Percentiles rank a stretch among this genome's conserved stretches.
Evolutionary conservation across 768 basidiomycete genomes (phyloP).

Genomic region (Auricularia heimuer): DNA sequence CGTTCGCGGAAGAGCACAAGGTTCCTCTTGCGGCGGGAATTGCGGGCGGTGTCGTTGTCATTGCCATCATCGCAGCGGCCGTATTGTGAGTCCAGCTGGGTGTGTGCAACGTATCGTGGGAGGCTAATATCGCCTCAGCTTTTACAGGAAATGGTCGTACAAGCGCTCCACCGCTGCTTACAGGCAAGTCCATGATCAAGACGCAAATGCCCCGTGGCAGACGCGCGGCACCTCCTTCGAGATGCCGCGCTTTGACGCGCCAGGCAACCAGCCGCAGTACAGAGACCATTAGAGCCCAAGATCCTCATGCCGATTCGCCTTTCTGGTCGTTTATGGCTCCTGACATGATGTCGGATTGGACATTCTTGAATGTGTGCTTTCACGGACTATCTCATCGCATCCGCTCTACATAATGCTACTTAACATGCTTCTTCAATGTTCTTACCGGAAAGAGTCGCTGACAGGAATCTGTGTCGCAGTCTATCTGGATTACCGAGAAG

Average conservation of each 20-base stretch:
- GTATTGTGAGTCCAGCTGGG: not conserved
- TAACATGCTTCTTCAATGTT: not conserved
- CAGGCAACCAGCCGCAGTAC: not conserved
- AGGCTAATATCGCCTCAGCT: not conserved
- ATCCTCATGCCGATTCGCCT: not conserved
- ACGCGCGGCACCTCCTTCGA: not conserved
- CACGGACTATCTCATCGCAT: not conserved
- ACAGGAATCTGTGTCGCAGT: no score
- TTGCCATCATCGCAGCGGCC: slow-evolving; percentile 24
- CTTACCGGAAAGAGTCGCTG: not conserved
- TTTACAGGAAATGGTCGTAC: not conserved
- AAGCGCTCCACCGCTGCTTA: not conserved
- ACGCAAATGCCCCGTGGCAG: not conserved
- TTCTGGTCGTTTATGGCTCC: not conserved
- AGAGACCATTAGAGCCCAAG: not conserved
- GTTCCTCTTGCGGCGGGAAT: slow-evolving; percentile 39
- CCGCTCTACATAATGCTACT: no score
- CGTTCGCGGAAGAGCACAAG: slow-evolving; percentile 38
- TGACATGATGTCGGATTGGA: not conserved
- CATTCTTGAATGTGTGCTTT: not conserved
- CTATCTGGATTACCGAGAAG: no score
- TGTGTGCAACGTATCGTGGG: not conserved
- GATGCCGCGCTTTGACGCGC: not conserved
- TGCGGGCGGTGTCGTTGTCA: slow-evolving; percentile 31
- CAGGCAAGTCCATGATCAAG: not conserved